These are phyloP conservation scores for Lonicera japonica DNA, from an alignment of 129 eudicot genomes.

Conservation along the genomic window DNA sequence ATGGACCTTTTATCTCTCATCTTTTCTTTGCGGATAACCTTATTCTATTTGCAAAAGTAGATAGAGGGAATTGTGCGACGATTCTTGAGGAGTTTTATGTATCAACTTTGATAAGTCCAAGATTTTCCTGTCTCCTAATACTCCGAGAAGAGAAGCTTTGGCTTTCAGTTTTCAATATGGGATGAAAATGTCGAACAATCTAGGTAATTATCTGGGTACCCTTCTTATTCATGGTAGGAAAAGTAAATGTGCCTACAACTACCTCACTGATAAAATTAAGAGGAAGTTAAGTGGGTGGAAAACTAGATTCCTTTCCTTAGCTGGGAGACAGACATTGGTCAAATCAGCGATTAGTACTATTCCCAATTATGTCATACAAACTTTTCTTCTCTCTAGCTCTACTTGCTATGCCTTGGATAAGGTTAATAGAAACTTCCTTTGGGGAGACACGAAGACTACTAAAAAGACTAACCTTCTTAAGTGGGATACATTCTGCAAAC, in stretches of 20 bases:
- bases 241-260: no score
- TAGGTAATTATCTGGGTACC: background rate
- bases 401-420: background rate
- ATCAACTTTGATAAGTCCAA: background rate
- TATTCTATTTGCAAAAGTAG: no score
- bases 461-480: background rate
- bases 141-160: background rate
- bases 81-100: background rate
- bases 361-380: background rate
- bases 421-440: background rate
- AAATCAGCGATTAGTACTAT: background rate
- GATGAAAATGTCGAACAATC: background rate
- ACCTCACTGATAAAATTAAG: no score
- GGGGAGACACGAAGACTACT: background rate
- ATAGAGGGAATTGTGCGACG: background rate
- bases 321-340: background rate
- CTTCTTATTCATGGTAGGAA: no score
- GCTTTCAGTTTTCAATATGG: background rate
- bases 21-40: background rate
- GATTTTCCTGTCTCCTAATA: background rate
- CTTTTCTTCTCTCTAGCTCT: no score
- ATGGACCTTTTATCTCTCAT: background rate
- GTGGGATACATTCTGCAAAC: background rate
- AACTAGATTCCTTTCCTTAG: background rate
- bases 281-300: background rate